These are phyloP conservation scores for Pseudoscleropodium purum DNA, from an alignment of 225 moss, liverwort and hornwort genomes.

Conservation along the genomic window DNA sequence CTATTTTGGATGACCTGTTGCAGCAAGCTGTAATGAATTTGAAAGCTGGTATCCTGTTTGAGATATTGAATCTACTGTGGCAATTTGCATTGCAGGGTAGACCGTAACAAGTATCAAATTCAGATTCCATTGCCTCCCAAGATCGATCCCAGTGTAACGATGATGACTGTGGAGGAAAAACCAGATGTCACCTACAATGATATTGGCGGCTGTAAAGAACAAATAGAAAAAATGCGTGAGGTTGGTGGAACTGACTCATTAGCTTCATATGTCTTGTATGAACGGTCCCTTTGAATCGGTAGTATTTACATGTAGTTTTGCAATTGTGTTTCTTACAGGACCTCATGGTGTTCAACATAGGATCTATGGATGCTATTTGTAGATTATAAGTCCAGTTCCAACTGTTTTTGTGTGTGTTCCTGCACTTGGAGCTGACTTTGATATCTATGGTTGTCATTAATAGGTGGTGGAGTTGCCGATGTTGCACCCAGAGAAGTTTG, in stretches of 20 bases:
- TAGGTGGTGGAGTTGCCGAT: constrained; percentile 93
- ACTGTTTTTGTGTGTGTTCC: background rate
- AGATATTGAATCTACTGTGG: background rate
- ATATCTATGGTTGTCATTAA: background rate
- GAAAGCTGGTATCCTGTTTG: background rate
- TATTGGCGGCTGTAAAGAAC: constrained; percentile 92
- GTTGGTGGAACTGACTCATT: constrained; percentile 16
- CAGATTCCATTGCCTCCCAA: constrained; percentile 90
- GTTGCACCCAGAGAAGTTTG: constrained; percentile 85
- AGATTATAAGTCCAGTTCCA: background rate
- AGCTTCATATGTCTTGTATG: background rate
- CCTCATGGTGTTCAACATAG: background rate
- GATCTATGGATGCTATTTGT: background rate
- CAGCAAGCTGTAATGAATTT: background rate
- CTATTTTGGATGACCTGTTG: background rate
- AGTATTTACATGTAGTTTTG: background rate
- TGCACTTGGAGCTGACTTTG: background rate
- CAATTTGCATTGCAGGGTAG: constrained; percentile 45
- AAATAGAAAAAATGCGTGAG: constrained; percentile 96
- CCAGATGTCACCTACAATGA: constrained; percentile 93
- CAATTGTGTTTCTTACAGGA: background rate
- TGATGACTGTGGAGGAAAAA: constrained; percentile 97
- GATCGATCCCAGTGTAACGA: constrained; percentile 90
- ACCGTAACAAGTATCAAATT: constrained; percentile 92
- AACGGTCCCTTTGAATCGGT: background rate